Percentiles rank a stretch among this genome's conserved stretches.
These are phyloP conservation scores for Candida silvicultrix DNA, from an alignment of 805 yeast genomes.

Conservation along the genomic window DNA sequence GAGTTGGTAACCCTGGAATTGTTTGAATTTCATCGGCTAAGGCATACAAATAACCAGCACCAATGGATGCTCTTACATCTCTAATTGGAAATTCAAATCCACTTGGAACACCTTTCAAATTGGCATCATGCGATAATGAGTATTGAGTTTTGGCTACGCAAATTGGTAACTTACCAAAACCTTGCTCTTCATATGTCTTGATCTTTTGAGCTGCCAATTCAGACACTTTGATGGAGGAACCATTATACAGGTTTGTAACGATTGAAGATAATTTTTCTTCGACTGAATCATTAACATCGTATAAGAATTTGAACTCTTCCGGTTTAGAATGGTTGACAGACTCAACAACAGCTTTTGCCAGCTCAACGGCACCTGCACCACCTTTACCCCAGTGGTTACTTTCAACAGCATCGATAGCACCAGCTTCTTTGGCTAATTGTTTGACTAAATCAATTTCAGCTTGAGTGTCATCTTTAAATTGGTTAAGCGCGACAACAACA, in stretches of 20 bases:
- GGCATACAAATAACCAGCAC: conserved; percentile 83
- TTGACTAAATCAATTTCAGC: conserved; percentile 64
- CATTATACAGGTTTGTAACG: conserved; percentile 76
- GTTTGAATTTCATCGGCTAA: conserved; percentile 84
- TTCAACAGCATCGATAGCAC: conserved; percentile 73
- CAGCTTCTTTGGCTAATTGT: conserved; percentile 65
- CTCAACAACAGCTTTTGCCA: conserved; percentile 64
- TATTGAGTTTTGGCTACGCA: conserved; percentile 86
- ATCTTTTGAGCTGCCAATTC: conserved; percentile 67
- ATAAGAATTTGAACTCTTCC: conserved; percentile 44
- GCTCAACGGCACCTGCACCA: conserved; percentile 71
- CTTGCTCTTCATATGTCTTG: conserved; percentile 62
- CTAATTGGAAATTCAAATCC: conserved; percentile 77
- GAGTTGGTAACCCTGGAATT: conserved; percentile 81
- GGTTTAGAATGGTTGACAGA: conserved; percentile 44
- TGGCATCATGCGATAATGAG: conserved; percentile 78
- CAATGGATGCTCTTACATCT: conserved; percentile 71
- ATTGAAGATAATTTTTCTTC: conserved; percentile 63
- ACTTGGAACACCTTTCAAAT: conserved; percentile 76
- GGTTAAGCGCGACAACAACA: conserved; percentile 77
- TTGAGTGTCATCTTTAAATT: conserved; percentile 67
- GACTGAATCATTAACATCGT: conserved; percentile 54
- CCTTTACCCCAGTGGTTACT: conserved; percentile 88
- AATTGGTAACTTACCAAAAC: conserved; percentile 71
- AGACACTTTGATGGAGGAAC: conserved; percentile 60